Base-by-base conservation (phyloP, 352 stramenopile species). In the Blastocystis sp. region DNA sequence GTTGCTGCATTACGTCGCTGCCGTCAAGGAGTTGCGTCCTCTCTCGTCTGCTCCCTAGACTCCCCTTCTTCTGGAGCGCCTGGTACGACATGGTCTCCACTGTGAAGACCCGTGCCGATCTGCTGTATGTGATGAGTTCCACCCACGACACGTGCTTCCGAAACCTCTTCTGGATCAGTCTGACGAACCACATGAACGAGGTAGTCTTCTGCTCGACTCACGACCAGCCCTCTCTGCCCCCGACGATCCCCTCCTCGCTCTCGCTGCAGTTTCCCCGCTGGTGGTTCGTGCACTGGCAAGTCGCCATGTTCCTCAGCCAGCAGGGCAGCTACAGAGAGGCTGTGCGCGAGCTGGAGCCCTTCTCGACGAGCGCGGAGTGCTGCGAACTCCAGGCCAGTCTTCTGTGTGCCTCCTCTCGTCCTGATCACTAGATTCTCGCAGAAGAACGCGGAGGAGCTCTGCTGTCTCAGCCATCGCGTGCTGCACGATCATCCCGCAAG, bases 141-240 rank as follows among this genome's bases (percentile, higher is more conserved):
- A 56, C 37, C n/a, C 39, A 7, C 41, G 26, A 79, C 50, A 39
- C 68, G 13, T 37, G 18, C n/a, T 39, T 79, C 30, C 68, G 37
- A 7, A 20, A 79, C 11, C 68, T 79, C 16, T 79, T 79, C 41
- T 79, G 68, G 68, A 43, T 79, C 24, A n/a, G 41, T 62, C 9
- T 79, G 7, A 59, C 43, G 41, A 79, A 79, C 43, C 30, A 26
- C 8, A 43, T 43, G 41, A 56, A 79, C 20, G 68, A 63, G 62
- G 68, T 79, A 5, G 11, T 1, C n/a, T 18, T 62, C 37, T 9
- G 1, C 20, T 9, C 20, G 11, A 13, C 16, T 30, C 37, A 20
- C 30, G 20, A 79, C 1, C 37, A 79, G 68, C 20, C 11, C 16
- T 34, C 16, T 8, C 26, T 79, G 20, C 68, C 68, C 43, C 26